These are phyloP conservation scores for Alternaria ethzedia DNA, from an alignment of 2,329 filamentous ascomycete genomes.

Conservation along the genomic window DNA sequence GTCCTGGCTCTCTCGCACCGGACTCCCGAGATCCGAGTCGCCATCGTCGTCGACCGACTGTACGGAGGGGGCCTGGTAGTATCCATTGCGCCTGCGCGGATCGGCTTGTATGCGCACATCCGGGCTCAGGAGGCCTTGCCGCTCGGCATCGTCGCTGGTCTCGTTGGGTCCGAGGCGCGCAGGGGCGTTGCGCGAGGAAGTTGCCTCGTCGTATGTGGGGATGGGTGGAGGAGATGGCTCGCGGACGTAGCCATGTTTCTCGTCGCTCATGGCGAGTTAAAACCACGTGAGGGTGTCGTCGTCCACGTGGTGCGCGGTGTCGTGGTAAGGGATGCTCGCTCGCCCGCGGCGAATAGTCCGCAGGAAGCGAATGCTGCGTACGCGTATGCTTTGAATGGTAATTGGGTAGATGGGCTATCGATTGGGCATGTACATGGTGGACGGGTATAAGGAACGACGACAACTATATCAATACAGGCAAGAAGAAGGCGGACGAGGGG, in stretches of 20 bases:
- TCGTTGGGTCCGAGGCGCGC: constrained; percentile 63
- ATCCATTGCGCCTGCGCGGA: constrained; percentile 46
- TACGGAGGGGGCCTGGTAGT: constrained; percentile 81
- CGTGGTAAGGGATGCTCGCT: constrained; percentile 12
- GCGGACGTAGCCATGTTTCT: constrained; percentile 49
- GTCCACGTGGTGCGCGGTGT: constrained; percentile 5
- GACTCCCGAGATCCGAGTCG: constrained; percentile 57
- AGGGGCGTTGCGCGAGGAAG: constrained; percentile 60
- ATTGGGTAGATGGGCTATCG: constrained; percentile 22
- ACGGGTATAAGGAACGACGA: constrained; percentile 23
- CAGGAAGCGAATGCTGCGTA: neutral
- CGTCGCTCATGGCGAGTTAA: constrained; percentile 43
- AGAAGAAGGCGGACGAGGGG: constrained; percentile 8
- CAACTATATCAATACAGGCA: constrained; percentile 10
- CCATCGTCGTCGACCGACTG: constrained; percentile 77
- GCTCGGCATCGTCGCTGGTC: constrained; percentile 73
- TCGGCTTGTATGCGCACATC: constrained; percentile 44
- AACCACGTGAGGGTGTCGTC: constrained; percentile 19
- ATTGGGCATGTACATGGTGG: constrained; percentile 37
- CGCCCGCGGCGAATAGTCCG: constrained; percentile 16
- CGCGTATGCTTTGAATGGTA: neutral
- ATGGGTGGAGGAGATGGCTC: constrained; percentile 68
- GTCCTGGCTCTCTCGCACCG: constrained; percentile 61
- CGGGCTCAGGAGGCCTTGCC: constrained; percentile 74
- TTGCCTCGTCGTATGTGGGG: constrained; percentile 83